Percentiles rank a stretch among this genome's conserved stretches.
Conservation (phyloP, 1,139 yeast genomes). For the Nakaseomyces kungkrabaensis region DNA sequence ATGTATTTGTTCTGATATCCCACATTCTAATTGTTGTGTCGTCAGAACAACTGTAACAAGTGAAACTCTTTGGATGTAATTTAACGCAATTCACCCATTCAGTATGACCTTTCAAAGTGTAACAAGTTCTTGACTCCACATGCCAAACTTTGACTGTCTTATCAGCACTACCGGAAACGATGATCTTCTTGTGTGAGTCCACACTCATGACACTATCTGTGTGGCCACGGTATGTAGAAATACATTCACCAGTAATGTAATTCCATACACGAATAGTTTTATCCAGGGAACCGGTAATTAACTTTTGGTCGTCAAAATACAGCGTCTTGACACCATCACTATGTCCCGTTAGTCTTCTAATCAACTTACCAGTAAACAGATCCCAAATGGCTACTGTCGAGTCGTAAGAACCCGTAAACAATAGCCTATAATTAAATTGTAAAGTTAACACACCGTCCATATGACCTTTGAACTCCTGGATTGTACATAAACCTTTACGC, state of each 20-base stretch:
- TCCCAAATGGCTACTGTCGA: slow-evolving; percentile 87
- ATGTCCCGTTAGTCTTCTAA: slow-evolving; percentile 76
- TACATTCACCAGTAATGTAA: slow-evolving; percentile 85
- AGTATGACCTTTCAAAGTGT: slow-evolving; percentile 83
- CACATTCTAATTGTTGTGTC: slow-evolving; percentile 92
- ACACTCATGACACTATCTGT: slow-evolving; percentile 77
- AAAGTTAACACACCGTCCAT: slow-evolving; percentile 78
- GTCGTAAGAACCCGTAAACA: slow-evolving; percentile 90
- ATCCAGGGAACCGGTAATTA: slow-evolving; percentile 88
- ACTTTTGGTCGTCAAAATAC: slow-evolving; percentile 76
- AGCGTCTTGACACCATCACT: slow-evolving; percentile 75
- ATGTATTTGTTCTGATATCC: slow-evolving; percentile 75
- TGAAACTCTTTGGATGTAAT: slow-evolving; percentile 67
- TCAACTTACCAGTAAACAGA: slow-evolving; percentile 61
- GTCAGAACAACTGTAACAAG: slow-evolving; percentile 81
- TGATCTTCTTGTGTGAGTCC: slow-evolving; percentile 57
- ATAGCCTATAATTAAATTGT: slow-evolving; percentile 65
- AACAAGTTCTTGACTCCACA: slow-evolving; percentile 85
- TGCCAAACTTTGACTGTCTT: slow-evolving; percentile 92
- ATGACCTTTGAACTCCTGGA: slow-evolving; percentile 71
- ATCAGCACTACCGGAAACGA: slow-evolving; percentile 92
- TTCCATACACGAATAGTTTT: slow-evolving; percentile 93
- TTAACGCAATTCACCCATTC: slow-evolving; percentile 90
- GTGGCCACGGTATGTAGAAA: slow-evolving; percentile 89
- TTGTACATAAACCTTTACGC: slow-evolving; percentile 68